A percentile compares a stretch with the other conserved stretches of the same genome.
phyloP scores from a whole-genome alignment of 148 eudicot genomes.

The Arbutus unedo region DNA sequence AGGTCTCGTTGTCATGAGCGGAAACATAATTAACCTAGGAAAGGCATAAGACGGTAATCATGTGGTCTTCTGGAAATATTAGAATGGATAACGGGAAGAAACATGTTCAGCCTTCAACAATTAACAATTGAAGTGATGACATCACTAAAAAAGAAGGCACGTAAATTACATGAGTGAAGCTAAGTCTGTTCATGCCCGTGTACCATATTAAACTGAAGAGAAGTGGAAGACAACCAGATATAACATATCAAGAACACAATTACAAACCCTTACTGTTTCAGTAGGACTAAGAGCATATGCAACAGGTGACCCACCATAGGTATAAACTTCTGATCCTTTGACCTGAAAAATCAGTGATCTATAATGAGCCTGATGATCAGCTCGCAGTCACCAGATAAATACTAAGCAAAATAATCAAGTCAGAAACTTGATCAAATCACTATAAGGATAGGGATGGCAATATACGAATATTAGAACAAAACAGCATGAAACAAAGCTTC shows the following conservation, averaged over 20 bases:
- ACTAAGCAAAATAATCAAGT: not conserved
- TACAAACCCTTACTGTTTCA: constrained; percentile 65
- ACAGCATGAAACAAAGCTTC: not conserved
- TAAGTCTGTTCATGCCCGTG: not conserved
- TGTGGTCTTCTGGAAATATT: not conserved
- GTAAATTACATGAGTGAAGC: constrained; percentile 3
- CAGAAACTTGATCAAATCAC: not conserved
- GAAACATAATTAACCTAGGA: constrained; percentile 88
- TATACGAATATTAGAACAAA: not conserved
- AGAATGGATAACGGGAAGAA: not conserved
- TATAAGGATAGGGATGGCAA: not conserved
- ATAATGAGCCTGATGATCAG: not conserved
- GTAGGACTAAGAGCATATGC: constrained; percentile 73
- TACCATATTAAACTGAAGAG: not conserved
- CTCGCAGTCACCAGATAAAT: not conserved
- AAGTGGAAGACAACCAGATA: not conserved
- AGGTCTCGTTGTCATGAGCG: constrained; percentile 97
- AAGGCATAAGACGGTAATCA: constrained; percentile 9
- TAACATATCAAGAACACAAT: not conserved
- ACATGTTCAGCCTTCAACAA: constrained; percentile 9
- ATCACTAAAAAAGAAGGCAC: not conserved
- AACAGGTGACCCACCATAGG: constrained; percentile 64
- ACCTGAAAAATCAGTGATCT: constrained; percentile 41
- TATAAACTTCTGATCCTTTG: constrained; percentile 75
- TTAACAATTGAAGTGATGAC: not conserved